Percentiles rank a stretch among this genome's conserved stretches.
phyloP scores from a whole-genome alignment of 2,329 filamentous ascomycete genomes.

The Pseudodiploospora longispora region DNA sequence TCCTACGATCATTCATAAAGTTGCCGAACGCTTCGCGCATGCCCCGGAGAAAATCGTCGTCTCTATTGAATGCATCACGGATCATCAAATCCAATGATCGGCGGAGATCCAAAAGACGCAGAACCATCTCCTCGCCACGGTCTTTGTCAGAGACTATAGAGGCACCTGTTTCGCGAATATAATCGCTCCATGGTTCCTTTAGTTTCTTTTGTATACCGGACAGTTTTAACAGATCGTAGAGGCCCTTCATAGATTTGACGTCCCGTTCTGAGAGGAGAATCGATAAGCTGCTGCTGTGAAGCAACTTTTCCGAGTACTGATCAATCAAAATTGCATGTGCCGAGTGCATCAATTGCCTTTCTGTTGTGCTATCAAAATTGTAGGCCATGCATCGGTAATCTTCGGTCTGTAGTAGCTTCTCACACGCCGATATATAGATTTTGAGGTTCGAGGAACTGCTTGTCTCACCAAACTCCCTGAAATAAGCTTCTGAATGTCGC shows the following conservation, averaged over 20 bases:
- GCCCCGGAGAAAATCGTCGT: slow-evolving; percentile 68
- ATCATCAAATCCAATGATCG: slow-evolving; percentile 69
- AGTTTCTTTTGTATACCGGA: slow-evolving; percentile 63
- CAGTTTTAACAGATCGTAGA: slow-evolving; percentile 71
- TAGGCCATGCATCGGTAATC: slow-evolving; percentile 69
- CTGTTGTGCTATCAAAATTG: slow-evolving; percentile 75
- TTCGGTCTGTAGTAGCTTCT: slow-evolving; percentile 63
- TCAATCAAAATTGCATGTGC: slow-evolving; percentile 67
- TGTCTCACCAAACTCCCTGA: slow-evolving; percentile 60
- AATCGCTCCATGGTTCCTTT: slow-evolving; percentile 65
- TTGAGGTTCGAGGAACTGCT: slow-evolving; percentile 58
- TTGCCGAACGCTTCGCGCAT: slow-evolving; percentile 78
- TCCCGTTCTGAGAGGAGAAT: slow-evolving; percentile 66
- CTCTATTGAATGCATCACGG: slow-evolving; percentile 64
- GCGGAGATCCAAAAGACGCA: slow-evolving; percentile 74
- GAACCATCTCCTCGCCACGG: slow-evolving; percentile 76
- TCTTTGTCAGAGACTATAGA: slow-evolving; percentile 73
- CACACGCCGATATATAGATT: slow-evolving; percentile 65
- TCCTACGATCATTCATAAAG: slow-evolving; percentile 88
- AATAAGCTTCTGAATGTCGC: slow-evolving; percentile 57
- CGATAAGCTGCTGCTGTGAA: slow-evolving; percentile 59
- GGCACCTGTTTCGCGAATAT: slow-evolving; percentile 69
- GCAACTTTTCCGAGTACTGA: slow-evolving; percentile 56
- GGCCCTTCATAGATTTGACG: slow-evolving; percentile 59
- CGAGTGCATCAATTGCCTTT: slow-evolving; percentile 63